Evolutionary conservation across 192 early-diverging fungal genomes (phyloP), one percentile per base, ranked within the genome.

Genomic region (Pilaira anomala): DNA sequence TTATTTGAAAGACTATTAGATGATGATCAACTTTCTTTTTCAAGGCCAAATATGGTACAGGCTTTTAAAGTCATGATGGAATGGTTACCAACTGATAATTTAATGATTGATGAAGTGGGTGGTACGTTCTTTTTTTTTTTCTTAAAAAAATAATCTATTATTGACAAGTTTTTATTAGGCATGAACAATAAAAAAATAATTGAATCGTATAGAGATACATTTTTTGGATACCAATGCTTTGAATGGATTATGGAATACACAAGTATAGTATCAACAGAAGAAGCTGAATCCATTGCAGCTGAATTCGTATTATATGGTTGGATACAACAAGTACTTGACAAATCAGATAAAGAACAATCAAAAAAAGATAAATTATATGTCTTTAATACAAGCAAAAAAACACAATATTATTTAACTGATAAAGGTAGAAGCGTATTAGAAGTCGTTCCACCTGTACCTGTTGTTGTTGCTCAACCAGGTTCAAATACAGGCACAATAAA

Each of bases 231-330:
- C 40, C 44, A 63, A 16, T 78, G 76, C 8, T 66, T 71, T 16
- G 81, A 82, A 13, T 85, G 80, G 80, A 60, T 85, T 1, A 54
- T 61, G 55, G 77, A 85, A 18, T 79, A 81, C 45, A 75, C 79
- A 0, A 79, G 79, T 1, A 76, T 82, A 7, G 74, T 85, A 40
- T 69, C 69, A 48, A 65, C 65, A 24, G 75, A 79, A 52, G 83
- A 85, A 49, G 79, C 83, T 0, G 67, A 74, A 19, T 63, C 69
- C 25, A 65, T 83, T 24, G 74, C 72, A 2, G 69, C 68, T 22
- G 80, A 82, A 59, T 75, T 85, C 61, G 60, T 85, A 29, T 60
- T 69, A 0, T 75, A 66, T 30, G 74, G 71, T 7, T 78, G 80
- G 51, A 79, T 85, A 39, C 73, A 76, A 19, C 63, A 58, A 24